These are phyloP conservation scores for Elsinoe perseae DNA, from an alignment of 2,329 filamentous ascomycete species.

Conservation along the genomic window DNA sequence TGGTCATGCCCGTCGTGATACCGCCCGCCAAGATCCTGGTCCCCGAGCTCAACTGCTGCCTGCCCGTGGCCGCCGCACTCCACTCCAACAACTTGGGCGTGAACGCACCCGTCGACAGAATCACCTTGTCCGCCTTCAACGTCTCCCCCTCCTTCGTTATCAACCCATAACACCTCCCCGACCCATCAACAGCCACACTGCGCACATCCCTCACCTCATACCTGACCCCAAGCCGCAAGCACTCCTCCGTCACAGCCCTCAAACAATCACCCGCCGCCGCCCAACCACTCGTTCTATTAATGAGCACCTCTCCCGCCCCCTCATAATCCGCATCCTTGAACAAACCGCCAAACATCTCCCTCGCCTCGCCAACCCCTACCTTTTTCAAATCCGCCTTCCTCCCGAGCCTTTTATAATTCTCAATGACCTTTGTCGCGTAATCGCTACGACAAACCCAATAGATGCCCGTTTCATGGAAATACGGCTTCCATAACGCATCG, in stretches of 20 bases:
- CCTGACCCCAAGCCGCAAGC: slow-evolving; percentile 50
- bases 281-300: slow-evolving; percentile 57
- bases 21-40: slow-evolving; percentile 51
- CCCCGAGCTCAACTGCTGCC: slow-evolving; percentile 45
- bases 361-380: slow-evolving; percentile 46
- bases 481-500: slow-evolving; percentile 49
- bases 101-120: slow-evolving; percentile 38
- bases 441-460: slow-evolving; percentile 42
- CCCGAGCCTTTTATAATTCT: slow-evolving; percentile 45
- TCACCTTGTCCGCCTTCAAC: slow-evolving; percentile 30
- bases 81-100: slow-evolving; percentile 40
- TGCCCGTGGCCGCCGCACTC: slow-evolving; percentile 40
- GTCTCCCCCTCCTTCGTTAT: slow-evolving; percentile 33
- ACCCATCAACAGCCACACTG: slow-evolving; percentile 41
- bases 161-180: slow-evolving; percentile 38
- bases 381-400: slow-evolving; percentile 40
- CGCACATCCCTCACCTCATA: slow-evolving; percentile 50
- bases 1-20: slow-evolving; percentile 42
- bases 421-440: slow-evolving; percentile 43
- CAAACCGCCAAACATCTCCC: slow-evolving; percentile 49
- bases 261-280: slow-evolving; percentile 54
- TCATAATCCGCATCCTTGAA: slow-evolving; percentile 55
- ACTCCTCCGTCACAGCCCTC: slow-evolving; percentile 46
- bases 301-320: slow-evolving; percentile 51
- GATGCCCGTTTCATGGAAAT: slow-evolving; percentile 47